Conservation (phyloP, 768 basidiomycete species). For the Trametes elegans region DNA sequence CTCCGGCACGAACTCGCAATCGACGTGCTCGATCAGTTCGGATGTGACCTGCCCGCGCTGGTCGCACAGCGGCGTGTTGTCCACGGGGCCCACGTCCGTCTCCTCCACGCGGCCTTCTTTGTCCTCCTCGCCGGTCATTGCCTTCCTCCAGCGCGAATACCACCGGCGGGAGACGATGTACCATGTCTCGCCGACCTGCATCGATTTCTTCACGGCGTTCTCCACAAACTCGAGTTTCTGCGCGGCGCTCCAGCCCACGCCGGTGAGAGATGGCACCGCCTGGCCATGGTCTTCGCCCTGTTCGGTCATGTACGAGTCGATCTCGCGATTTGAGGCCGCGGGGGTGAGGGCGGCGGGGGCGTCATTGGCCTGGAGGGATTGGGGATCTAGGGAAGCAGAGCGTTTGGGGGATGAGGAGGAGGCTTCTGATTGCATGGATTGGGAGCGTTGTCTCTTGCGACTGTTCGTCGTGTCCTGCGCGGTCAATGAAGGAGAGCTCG, state of each 20-base stretch:
- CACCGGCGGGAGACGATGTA: slow-evolving; percentile 69
- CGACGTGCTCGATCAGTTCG: slow-evolving; percentile 55
- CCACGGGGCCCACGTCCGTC: slow-evolving; percentile 66
- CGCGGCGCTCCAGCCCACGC: slow-evolving; percentile 29
- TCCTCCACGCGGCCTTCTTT: slow-evolving; percentile 65
- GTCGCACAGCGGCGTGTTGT: slow-evolving; percentile 62
- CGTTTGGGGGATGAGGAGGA: slow-evolving; percentile 79
- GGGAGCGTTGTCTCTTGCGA: slow-evolving; percentile 73
- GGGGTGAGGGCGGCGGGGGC: slow-evolving; percentile 22
- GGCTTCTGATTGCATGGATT: slow-evolving; percentile 70
- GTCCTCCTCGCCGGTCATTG: slow-evolving; percentile 65
- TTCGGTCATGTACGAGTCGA: slow-evolving; percentile 49
- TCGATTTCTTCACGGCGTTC: slow-evolving; percentile 41
- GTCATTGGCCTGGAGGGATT: slow-evolving; percentile 32
- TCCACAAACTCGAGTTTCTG: slow-evolving; percentile 55
- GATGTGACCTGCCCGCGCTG: slow-evolving; percentile 39
- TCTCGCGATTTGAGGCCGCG: slow-evolving; percentile 46
- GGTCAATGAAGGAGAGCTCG: slow-evolving; percentile 32
- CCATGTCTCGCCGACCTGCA: slow-evolving; percentile 74
- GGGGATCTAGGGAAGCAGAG: slow-evolving; percentile 65
- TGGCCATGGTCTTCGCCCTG: slow-evolving; percentile 30
- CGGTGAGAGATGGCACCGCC: slow-evolving; percentile 13
- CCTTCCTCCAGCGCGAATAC: slow-evolving; percentile 75
- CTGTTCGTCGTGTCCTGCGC: slow-evolving; percentile 33
- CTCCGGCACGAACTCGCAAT: slow-evolving; percentile 75